Conservation (phyloP, 148 eudicot genomes). For the Arbutus unedo region DNA sequence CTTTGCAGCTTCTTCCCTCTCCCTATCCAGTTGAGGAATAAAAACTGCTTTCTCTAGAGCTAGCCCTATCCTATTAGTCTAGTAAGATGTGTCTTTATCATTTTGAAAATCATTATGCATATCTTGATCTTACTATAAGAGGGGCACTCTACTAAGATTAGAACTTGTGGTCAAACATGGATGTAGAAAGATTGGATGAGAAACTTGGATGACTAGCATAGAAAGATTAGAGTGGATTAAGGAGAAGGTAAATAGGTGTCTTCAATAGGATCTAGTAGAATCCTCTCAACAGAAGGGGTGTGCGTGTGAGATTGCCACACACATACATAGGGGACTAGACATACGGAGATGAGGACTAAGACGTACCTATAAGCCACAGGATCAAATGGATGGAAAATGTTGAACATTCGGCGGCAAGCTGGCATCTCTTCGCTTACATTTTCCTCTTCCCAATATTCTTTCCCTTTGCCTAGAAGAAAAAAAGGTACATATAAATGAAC, state of each 20-base stretch:
- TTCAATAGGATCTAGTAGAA: background rate
- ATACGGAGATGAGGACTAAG: background rate
- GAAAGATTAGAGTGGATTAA: background rate
- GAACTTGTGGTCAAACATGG: background rate
- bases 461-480: conserved; percentile 58
- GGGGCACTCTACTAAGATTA: background rate
- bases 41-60: too few relatives aligned
- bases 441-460: conserved; percentile 82
- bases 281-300: background rate
- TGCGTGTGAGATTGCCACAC: background rate
- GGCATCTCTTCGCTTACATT: conserved; percentile 91
- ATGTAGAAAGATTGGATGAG: background rate
- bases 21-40: too few relatives aligned
- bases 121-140: background rate
- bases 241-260: background rate
- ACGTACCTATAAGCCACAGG: conserved; percentile 95
- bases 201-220: conserved; percentile 2
- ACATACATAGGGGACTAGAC: background rate
- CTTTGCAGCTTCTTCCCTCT: background rate
- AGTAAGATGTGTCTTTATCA: too few relatives aligned
- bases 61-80: too few relatives aligned
- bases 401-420: conserved; percentile 84
- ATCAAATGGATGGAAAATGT: conserved; percentile 98
- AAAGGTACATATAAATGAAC: background rate
- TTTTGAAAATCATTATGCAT: too few relatives aligned